Evolutionary conservation across 768 basidiomycete genomes (phyloP), one percentile per base, ranked within the genome.

Genomic region (Tulasnella sp.): DNA sequence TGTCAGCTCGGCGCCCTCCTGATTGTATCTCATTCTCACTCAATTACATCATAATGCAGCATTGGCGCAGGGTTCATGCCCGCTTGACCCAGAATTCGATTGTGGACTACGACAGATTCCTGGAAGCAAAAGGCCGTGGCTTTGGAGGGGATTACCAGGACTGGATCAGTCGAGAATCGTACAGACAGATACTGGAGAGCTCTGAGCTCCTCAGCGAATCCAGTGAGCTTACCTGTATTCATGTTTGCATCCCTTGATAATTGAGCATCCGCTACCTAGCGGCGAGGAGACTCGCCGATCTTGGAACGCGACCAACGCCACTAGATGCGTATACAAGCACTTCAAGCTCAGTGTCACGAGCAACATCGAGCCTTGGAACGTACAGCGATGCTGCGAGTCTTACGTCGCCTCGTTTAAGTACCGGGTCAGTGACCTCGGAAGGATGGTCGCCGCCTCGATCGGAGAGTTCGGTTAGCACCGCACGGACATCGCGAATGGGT

Each of bases 101-200:
- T 47, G 37, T 35, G 69, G 35, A 52, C 34, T 52, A 34, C 42
- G 69, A 32, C 36, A 70, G 19, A n/a, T 32, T 32, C 39, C 22
- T 47, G 69, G 34, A 47, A 26, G 41, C 44, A 14, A 70, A 26
- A 32, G 11, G n/a, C 19, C 26, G 39, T 12, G 37, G 44, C 35
- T 70, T 52, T 62, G 35, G 69, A 70, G 69, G 41, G 42, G 47
- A 36, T 22, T 70, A 65, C 32, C 35, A 65, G 64, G 64, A 65
- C 36, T 65, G 39, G 34, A n/a, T 36, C 35, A 40, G 35, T 34
- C 64, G 64, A 14, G 64, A 36, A 36, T 65, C 52, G 16, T 59
- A 59, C 16, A 59, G 52, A 29, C 52, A 59, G 32, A 22, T 59
- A 26, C 52, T 59, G 22, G 52, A 59, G 32, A 59, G 52, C 22